Base-by-base conservation (phyloP, 2,329 filamentous ascomycete genomes). In the Macrophomina pseudophaseolina region DNA sequence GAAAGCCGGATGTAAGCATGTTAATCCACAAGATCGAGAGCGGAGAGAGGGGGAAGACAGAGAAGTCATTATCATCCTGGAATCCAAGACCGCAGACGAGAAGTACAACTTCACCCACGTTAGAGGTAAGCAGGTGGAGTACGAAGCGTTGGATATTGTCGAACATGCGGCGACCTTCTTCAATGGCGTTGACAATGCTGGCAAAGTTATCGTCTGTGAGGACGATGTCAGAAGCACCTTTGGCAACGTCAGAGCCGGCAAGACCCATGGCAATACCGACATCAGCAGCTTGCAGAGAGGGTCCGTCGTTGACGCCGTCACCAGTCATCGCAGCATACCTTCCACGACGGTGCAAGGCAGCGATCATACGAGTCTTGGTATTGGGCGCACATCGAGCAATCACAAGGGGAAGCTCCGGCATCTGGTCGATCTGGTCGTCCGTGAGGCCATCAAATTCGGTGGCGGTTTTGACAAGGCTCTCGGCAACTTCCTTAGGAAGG, bases 121-220 rank as follows among this genome's bases (percentile, higher is more conserved):
- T 77, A 62, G 72, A 71, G 5, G 75, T 73, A 14, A 77, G 71
- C 42, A 70, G 51, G 23, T 77, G 75, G 4, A 76, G 69, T 30
- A 78, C 75, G 35, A 76, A 77, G 66, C 81, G 81, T 66, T 82
- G 78, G 49, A 82, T 81, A 67, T 83, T 83, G 75, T 81, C 80
- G 66, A 82, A 82, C 65, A 82, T 76, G 40, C 79, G 76, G 33
- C 80, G 79, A 7, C 80, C 80, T 70, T 82, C 80, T 68, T 80
- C 78, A 64, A 82, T 80, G 18, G 80, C 80, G 62, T 79, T 79
- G 42, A 82, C 77, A 54, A 82, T 82, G 23, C 78, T 80, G 8
- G 80, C 79, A 60, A 82, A 82, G 69, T 81, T 81, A 69, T 82
- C 79, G 44, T 81, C 80, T 1, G 79, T 80, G 35, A 82, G 71